Conservation (phyloP, 2,329 filamentous ascomycete genomes). For the Colletotrichum sp. region DNA sequence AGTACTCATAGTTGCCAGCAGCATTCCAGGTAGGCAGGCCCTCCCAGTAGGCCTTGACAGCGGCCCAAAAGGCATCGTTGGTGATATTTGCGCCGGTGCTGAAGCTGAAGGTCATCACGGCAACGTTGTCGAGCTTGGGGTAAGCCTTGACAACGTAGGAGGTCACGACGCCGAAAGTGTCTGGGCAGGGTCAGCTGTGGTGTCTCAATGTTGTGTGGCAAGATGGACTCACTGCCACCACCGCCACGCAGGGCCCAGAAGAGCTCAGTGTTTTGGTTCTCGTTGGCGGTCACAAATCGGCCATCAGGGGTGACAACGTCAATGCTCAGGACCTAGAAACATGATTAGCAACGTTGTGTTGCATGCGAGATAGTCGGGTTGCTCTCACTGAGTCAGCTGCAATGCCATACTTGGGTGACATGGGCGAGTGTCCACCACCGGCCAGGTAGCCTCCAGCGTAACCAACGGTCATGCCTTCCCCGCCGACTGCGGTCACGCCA, state of each 20-base stretch:
- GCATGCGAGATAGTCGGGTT: not conserved
- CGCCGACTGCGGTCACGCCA: conserved; percentile 56
- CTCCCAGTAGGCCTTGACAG: conserved; percentile 26
- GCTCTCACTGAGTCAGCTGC: conserved; percentile 48
- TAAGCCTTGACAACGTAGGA: conserved; percentile 60
- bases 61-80: conserved; percentile 3
- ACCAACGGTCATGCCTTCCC: conserved; percentile 61
- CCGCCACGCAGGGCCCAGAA: conserved; percentile 58
- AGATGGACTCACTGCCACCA: conserved; percentile 28
- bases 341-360: not conserved
- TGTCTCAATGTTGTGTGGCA: not conserved
- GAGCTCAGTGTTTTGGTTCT: conserved; percentile 46
- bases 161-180: conserved; percentile 64
- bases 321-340: conserved; percentile 42
- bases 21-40: conserved; percentile 25
- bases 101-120: conserved; percentile 50
- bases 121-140: conserved; percentile 40
- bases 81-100: not conserved
- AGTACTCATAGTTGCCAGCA: conserved; percentile 28
- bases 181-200: conserved; percentile 34
- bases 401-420: conserved; percentile 59
- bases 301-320: conserved; percentile 53
- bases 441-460: conserved; percentile 64
- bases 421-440: conserved; percentile 62
- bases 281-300: conserved; percentile 42